Percentiles rank a stretch among this genome's conserved stretches.
phyloP scores from a whole-genome alignment of 2,329 filamentous ascomycete genomes.

The Microcera coccophila region DNA sequence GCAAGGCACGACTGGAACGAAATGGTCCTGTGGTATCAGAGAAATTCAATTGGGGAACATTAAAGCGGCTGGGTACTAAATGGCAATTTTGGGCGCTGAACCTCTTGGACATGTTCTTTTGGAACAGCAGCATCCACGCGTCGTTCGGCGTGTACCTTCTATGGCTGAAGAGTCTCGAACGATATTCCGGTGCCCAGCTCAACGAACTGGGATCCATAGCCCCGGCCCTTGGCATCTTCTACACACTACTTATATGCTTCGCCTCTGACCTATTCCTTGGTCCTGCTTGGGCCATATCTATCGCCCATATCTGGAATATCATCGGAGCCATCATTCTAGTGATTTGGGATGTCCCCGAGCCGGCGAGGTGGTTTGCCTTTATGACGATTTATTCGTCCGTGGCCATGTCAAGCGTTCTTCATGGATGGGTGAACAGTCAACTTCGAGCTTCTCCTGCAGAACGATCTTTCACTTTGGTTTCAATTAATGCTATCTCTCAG shows the following conservation, averaged over 20 bases:
- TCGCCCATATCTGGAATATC: conserved; percentile 48
- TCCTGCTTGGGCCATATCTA: conserved; percentile 52
- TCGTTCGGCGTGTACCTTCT: conserved; percentile 49
- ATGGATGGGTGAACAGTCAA: conserved; percentile 53
- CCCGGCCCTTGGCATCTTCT: conserved; percentile 55
- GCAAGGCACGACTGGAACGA: conserved; percentile 41
- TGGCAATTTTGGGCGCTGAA: conserved; percentile 50
- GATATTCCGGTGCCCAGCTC: conserved; percentile 43
- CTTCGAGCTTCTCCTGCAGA: conserved; percentile 45
- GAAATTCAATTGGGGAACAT: conserved; percentile 30
- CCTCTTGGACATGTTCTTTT: conserved; percentile 52
- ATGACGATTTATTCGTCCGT: conserved; percentile 45
- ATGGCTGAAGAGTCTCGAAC: conserved; percentile 54
- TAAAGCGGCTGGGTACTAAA: conserved; percentile 35
- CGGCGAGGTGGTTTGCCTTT: conserved; percentile 30
- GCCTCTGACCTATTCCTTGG: conserved; percentile 51
- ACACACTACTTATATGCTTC: conserved; percentile 51
- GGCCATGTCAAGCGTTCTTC: conserved; percentile 52
- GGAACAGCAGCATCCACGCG: conserved; percentile 48
- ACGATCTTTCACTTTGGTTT: conserved; percentile 46
- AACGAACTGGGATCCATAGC: conserved; percentile 51
- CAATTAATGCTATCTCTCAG: conserved; percentile 51
- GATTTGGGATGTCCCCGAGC: conserved; percentile 54
- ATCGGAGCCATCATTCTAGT: conserved; percentile 51
- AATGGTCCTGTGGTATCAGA: conserved; percentile 39